A percentile compares a stretch with the other conserved stretches of the same genome.
Conservation (phyloP, 2,329 filamentous ascomycete species). For the Cladophialophora bantiana region DNA sequence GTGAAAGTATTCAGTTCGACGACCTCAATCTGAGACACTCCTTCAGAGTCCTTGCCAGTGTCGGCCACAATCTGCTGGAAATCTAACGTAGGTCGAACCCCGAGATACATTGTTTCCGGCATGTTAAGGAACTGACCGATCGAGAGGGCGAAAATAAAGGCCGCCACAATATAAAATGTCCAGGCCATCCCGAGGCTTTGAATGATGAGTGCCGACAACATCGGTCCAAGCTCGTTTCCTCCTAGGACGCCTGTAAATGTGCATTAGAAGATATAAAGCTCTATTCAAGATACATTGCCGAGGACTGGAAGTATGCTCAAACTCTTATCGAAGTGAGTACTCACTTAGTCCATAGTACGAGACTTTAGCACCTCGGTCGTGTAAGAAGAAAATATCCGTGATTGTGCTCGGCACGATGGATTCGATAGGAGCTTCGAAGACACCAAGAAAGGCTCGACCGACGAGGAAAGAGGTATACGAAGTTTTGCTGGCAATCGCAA, state of each 20-base stretch:
- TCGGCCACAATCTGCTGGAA: too few relatives aligned
- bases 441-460: constrained; percentile 52
- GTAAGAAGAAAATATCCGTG: constrained; percentile 64
- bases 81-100: constrained; percentile 24
- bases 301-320: too few relatives aligned
- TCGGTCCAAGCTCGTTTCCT: constrained; percentile 20
- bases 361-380: constrained; percentile 56
- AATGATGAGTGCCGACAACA: constrained; percentile 17
- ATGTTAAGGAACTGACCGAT: constrained; percentile 61
- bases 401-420: constrained; percentile 54
- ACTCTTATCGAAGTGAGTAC: too few relatives aligned
- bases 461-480: constrained; percentile 45
- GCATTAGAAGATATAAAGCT: too few relatives aligned
- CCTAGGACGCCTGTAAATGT: not conserved
- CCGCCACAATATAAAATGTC: constrained; percentile 53
- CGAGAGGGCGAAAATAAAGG: constrained; percentile 57
- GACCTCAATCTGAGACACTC: too few relatives aligned
- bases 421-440: constrained; percentile 57
- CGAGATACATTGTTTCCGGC: constrained; percentile 61
- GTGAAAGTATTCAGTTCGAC: too few relatives aligned
- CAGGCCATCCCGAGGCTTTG: constrained; percentile 12
- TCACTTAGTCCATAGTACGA: constrained; percentile 8
- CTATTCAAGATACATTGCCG: too few relatives aligned
- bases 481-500: constrained; percentile 36
- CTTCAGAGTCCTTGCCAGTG: not conserved